Percentiles rank a stretch among this genome's conserved stretches.
These are phyloP conservation scores for Lentinula lateritia DNA, from an alignment of 768 basidiomycete species.

Conservation along the genomic window DNA sequence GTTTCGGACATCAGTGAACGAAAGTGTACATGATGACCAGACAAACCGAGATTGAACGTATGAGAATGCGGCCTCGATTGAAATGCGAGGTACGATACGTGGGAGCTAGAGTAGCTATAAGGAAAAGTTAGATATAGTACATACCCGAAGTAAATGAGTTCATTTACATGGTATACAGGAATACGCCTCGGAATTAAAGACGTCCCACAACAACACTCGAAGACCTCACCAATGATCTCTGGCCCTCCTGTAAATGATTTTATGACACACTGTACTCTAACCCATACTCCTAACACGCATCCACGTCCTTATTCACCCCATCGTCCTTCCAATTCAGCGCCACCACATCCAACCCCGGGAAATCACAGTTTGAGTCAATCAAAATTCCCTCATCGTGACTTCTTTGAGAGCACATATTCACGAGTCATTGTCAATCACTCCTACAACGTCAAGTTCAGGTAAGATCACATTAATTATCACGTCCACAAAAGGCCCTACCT, in stretches of 20 bases:
- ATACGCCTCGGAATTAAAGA: neutral
- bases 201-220: constrained; percentile 6
- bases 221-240: constrained; percentile 41
- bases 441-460: constrained; percentile 66
- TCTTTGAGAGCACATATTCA: constrained; percentile 80
- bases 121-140: no score
- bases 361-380: constrained; percentile 56
- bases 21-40: neutral
- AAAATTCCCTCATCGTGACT: constrained; percentile 52
- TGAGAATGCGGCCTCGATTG: no score
- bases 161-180: no score
- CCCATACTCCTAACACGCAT: constrained; percentile 66
- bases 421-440: constrained; percentile 76
- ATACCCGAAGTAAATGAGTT: no score
- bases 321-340: constrained; percentile 54
- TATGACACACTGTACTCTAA: constrained; percentile 49
- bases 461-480: constrained; percentile 51
- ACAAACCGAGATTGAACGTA: neutral
- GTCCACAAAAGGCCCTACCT: constrained; percentile 48
- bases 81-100: no score
- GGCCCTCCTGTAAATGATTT: constrained; percentile 47
- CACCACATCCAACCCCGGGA: constrained; percentile 56
- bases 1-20: neutral
- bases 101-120: no score
- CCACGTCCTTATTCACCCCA: constrained; percentile 48